Conservation (phyloP, 441 rosid species). For the Eutrema salsugineum region DNA sequence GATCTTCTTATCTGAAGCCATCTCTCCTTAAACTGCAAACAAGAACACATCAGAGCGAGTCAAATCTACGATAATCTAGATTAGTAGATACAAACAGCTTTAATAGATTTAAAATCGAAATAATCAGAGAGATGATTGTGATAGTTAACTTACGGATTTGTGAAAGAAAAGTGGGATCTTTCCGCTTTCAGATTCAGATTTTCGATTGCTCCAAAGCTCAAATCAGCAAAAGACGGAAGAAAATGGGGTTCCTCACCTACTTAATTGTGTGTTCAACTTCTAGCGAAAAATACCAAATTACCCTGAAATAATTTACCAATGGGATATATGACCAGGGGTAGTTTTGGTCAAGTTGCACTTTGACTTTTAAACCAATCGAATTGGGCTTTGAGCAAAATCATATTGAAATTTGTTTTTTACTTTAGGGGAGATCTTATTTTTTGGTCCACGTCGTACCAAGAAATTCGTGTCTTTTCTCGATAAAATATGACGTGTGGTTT, state of each 20-base stretch:
- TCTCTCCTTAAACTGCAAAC: conserved; percentile 32
- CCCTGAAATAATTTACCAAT: not conserved
- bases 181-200: conserved; percentile 11
- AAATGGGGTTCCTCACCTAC: conserved; percentile 16
- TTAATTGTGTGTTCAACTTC: not conserved
- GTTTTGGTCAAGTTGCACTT: conserved; percentile 10
- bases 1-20: conserved; percentile 69
- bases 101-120: conserved; percentile 3
- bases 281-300: not conserved
- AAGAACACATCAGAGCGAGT: conserved; percentile 14
- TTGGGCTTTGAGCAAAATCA: conserved; percentile 3
- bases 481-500: conserved; percentile 11
- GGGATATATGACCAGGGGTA: not conserved
- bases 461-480: not conserved
- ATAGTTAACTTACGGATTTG: not conserved
- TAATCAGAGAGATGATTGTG: not conserved
- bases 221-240: conserved; percentile 17
- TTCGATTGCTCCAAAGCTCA: conserved; percentile 21
- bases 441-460: not conserved
- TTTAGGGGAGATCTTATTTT: not conserved
- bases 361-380: not conserved
- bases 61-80: not conserved
- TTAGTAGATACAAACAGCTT: not conserved
- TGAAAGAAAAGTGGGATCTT: not conserved
- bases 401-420: not conserved